Conservation (phyloP, 1,139 yeast genomes). For the Yamadazyma dendronema region DNA sequence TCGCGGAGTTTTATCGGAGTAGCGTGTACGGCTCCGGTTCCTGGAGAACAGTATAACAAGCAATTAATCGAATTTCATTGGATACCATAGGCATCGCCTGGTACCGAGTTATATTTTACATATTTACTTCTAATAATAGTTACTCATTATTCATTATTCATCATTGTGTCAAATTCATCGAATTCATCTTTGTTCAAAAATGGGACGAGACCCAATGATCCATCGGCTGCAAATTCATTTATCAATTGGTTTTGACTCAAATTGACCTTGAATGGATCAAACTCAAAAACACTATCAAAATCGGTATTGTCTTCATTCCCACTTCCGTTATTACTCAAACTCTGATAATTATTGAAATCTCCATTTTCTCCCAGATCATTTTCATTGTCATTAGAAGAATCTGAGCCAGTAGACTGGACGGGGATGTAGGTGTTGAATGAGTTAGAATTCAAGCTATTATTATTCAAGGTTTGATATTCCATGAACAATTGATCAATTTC, state of each 20-base stretch:
- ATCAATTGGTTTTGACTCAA: conserved; percentile 36
- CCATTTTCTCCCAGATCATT: neutral
- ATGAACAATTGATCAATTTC: neutral
- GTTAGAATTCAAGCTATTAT: neutral
- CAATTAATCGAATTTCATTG: neutral
- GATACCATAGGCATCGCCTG: neutral
- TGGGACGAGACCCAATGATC: conserved; percentile 63
- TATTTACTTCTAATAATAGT: neutral
- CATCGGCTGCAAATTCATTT: conserved; percentile 66
- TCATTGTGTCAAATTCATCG: conserved; percentile 6
- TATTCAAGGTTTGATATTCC: neutral
- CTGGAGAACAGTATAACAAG: no score
- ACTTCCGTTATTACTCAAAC: no score
- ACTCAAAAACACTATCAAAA: conserved; percentile 32
- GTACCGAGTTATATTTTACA: neutral
- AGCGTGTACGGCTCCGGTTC: no score
- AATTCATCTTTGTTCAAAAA: conserved; percentile 30
- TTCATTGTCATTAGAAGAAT: conserved; percentile 9
- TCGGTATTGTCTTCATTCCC: conserved; percentile 16
- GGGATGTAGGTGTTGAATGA: neutral
- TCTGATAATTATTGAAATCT: neutral
- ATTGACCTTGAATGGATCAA: conserved; percentile 43
- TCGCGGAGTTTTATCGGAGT: conserved; percentile 9
- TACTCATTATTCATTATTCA: neutral
- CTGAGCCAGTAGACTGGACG: neutral